Evolutionary conservation across 2,329 filamentous ascomycete genomes (phyloP), one percentile per base, ranked within the genome.

Genomic region (Cylindrodendrum hubeiense): DNA sequence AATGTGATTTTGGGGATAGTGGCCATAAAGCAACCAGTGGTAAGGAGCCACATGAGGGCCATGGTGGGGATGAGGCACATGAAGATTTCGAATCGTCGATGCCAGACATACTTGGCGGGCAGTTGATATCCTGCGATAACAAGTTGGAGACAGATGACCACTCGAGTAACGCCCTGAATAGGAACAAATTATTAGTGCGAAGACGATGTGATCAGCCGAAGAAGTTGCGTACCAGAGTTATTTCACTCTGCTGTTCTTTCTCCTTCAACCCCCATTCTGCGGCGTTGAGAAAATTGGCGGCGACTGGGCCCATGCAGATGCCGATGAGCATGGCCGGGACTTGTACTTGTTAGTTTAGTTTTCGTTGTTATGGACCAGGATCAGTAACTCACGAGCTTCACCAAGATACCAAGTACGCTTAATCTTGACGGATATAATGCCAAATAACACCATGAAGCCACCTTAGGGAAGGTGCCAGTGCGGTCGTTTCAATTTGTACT

Each of bases 101-200:
- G 73, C 60, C 76, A 74, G 44, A 84, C 78, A 73, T 90, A 90
- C 72, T 83, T 85, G 46, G 85, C 85, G 0, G 88, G 89, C 1
- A 90, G 78, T 70, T 90, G 87, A 68, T 87, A 90, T 26, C 88
- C 89, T 2, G 86, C 87, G 63, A 90, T 90, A 34, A 90, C 81
- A n/a, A 90, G 81, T 68, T 90, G 88, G 2, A 90, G 81, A 5
- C 87, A 87, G 61, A 90, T 90, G 63, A 90, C 86, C 28, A 90
- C 80, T n/a, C 88, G 83, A 66, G 83, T 83, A 10, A 90, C 71
- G 13, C 84, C 84, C 78, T 79, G 10, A 5, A n/a, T 2, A 43
- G 43, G 63, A 19, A 67, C 15, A 63, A 30, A 12, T 34, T 13
- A 34, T 6, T 34, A 34, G 5, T n/a, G 3, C 5, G 1, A 21